Conservation (phyloP, 306 rosid species). For the Crotalaria pallida region DNA sequence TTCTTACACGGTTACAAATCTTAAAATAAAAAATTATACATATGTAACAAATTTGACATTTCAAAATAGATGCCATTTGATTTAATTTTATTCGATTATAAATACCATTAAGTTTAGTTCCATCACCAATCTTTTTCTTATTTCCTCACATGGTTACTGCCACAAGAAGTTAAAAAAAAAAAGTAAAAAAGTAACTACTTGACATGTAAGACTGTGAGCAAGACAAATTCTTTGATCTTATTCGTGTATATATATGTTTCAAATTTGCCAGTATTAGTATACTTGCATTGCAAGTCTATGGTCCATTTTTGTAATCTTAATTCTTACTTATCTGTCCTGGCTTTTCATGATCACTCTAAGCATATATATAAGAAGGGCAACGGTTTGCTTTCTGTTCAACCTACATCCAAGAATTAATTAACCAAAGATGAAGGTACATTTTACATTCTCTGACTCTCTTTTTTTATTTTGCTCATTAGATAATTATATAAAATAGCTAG, state of each 20-base stretch:
- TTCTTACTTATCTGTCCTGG: not conserved
- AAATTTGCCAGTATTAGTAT: not conserved
- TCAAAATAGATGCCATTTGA: too few species aligned
- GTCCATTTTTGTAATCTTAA: not conserved
- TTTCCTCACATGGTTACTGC: too few species aligned
- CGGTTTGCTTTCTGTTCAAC: not conserved
- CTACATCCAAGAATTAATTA: not conserved
- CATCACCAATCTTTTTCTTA: too few species aligned
- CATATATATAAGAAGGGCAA: not conserved
- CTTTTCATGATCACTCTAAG: not conserved
- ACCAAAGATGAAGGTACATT: too few species aligned
- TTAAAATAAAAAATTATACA: too few species aligned
- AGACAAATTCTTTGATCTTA: not conserved
- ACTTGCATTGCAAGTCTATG: not conserved
- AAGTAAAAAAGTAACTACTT: not conserved
- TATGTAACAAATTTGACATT: too few species aligned
- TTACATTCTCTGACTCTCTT: too few species aligned
- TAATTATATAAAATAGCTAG: too few species aligned
- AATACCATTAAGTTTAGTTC: too few species aligned
- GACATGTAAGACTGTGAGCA: not conserved
- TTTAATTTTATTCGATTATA: too few species aligned
- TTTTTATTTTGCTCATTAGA: too few species aligned
- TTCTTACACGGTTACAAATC: too few species aligned
- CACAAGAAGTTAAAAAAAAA: not conserved
- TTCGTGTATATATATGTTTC: not conserved